These are phyloP conservation scores for Karstenula rhodostoma DNA, from an alignment of 2,329 filamentous ascomycete genomes.

Conservation along the genomic window DNA sequence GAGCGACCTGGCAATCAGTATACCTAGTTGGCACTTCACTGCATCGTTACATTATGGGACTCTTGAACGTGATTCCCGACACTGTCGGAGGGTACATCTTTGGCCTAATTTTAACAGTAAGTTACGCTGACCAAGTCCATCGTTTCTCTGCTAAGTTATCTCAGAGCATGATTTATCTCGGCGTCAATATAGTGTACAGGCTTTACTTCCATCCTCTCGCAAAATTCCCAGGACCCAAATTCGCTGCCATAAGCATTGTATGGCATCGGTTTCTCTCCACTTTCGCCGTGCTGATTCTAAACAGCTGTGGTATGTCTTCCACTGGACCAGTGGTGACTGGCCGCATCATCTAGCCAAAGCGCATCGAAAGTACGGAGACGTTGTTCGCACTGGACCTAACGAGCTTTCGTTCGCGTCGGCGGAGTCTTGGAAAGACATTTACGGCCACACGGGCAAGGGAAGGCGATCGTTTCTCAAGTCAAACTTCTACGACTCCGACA, in stretches of 20 bases:
- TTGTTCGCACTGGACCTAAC: conserved; percentile 57
- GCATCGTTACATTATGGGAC: neutral
- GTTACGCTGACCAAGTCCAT: neutral
- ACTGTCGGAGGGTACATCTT: neutral
- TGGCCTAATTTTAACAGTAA: neutral
- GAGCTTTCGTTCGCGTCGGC: conserved; percentile 56
- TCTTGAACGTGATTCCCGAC: neutral
- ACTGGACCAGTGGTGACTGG: conserved; percentile 4
- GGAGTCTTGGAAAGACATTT: conserved; percentile 53
- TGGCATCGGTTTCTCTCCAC: neutral
- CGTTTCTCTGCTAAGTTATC: neutral
- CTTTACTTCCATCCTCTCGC: conserved; percentile 50
- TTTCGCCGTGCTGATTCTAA: neutral
- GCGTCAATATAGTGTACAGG: conserved; percentile 31
- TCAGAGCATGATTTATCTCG: neutral
- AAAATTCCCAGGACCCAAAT: conserved; percentile 48
- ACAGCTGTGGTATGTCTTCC: neutral
- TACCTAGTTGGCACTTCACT: neutral
- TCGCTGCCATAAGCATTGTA: conserved; percentile 26
- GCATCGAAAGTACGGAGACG: conserved; percentile 20
- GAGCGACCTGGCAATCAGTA: neutral
- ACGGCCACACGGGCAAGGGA: conserved; percentile 28
- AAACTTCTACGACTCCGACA: conserved; percentile 8
- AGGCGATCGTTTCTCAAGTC: conserved; percentile 21
- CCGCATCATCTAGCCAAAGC: neutral